Conservation (phyloP, 495 filamentous ascomycete species). For the Talaromyces proteolyticus region DNA sequence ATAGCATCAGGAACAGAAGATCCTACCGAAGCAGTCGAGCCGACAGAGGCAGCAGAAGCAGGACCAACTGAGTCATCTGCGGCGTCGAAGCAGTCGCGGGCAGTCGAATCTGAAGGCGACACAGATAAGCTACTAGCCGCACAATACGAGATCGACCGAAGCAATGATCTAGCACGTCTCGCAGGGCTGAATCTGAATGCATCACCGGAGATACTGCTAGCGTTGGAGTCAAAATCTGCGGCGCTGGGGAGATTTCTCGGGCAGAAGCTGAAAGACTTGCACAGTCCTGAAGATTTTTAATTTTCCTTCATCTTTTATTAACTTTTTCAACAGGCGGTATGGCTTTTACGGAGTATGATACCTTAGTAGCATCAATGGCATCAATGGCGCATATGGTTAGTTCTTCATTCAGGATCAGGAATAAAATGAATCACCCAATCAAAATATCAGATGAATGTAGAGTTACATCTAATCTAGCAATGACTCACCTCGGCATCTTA, state of each 20-base stretch:
- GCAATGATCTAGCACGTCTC: slow-evolving; percentile 32
- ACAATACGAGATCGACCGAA: slow-evolving; percentile 38
- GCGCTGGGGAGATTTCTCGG: slow-evolving; percentile 36
- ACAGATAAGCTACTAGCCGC: slow-evolving; percentile 24
- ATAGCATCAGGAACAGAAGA: slow-evolving; percentile 7
- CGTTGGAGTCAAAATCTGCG: slow-evolving; percentile 41
- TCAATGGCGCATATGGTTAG: no score
- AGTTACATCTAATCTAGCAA: no score
- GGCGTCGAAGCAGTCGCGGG: no score
- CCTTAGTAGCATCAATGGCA: no score
- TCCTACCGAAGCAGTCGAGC: background rate
- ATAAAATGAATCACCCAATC: no score
- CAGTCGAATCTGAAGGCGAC: slow-evolving; percentile 8
- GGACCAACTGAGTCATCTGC: no score
- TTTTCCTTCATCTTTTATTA: background rate
- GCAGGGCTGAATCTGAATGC: slow-evolving; percentile 37
- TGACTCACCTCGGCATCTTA: no score
- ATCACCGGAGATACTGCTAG: slow-evolving; percentile 33
- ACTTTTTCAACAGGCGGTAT: background rate
- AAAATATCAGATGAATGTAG: no score
- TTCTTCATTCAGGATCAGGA: no score
- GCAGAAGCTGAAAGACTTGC: slow-evolving; percentile 36
- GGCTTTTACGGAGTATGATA: background rate
- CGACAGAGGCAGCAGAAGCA: background rate
- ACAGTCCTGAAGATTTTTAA: slow-evolving; percentile 42